These are phyloP conservation scores for Pichia sp. DNA, from an alignment of 1,139 yeast genomes.

Conservation along the genomic window DNA sequence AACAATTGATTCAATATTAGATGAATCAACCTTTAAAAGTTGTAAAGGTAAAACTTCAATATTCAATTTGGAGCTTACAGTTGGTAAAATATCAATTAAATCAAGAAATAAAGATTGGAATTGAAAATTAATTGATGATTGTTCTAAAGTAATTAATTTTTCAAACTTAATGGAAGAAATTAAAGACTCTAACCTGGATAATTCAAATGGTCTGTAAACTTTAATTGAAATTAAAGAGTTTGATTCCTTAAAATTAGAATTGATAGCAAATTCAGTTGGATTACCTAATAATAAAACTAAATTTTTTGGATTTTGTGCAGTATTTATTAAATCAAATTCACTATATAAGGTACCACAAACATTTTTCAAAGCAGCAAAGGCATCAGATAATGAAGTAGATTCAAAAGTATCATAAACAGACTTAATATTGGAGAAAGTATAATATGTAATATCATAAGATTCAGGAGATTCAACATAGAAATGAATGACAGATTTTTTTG, in stretches of 20 bases:
- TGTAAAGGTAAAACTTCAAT: slow-evolving; percentile 53
- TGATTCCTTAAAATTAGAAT: slow-evolving; percentile 34
- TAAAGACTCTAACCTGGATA: slow-evolving; percentile 40
- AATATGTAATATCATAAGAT: slow-evolving; percentile 11
- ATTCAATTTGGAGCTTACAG: slow-evolving; percentile 33
- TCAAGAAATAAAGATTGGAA: slow-evolving; percentile 69
- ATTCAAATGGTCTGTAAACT: slow-evolving; percentile 66
- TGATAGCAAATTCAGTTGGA: slow-evolving; percentile 32
- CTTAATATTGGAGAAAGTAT: slow-evolving; percentile 13
- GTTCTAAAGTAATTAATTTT: slow-evolving; percentile 58
- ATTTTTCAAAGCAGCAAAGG: slow-evolving; percentile 26
- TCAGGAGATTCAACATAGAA: slow-evolving; percentile 34
- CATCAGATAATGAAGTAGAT: slow-evolving; percentile 22
- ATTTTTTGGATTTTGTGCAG: slow-evolving; percentile 29
- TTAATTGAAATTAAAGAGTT: slow-evolving; percentile 54
- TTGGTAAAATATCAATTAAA: slow-evolving; percentile 54
- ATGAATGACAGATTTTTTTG: slow-evolving; percentile 59
- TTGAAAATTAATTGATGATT: slow-evolving; percentile 46
- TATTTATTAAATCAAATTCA: slow-evolving; percentile 34
- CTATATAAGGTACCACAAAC: slow-evolving; percentile 30
- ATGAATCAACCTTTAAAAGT: slow-evolving; percentile 43
- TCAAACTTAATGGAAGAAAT: slow-evolving; percentile 7
- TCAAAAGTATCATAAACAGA: slow-evolving; percentile 17
- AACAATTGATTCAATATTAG: slow-evolving; percentile 42
- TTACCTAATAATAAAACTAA: slow-evolving; percentile 57